Percentiles rank a stretch among this genome's conserved stretches.
Evolutionary conservation across 441 rosid species (phyloP).

Genomic region (Gossypium gossypioides): DNA sequence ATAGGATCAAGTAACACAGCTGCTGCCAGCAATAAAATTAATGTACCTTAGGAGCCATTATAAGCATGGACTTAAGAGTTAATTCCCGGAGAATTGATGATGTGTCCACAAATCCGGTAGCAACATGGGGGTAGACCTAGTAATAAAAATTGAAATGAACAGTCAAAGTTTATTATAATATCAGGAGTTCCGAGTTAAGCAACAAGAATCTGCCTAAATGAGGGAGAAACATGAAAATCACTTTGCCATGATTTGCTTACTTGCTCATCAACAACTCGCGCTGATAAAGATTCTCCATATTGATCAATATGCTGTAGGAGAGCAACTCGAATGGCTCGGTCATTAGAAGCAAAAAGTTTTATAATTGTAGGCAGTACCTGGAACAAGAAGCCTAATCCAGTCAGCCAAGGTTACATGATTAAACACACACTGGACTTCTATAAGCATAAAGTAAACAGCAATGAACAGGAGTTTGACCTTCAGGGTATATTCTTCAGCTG

Average conservation of each 20-base stretch:
- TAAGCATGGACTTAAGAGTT: constrained; percentile 97
- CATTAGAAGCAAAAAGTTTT: constrained; percentile 81
- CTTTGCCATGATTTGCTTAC: constrained; percentile 32
- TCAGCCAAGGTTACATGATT: constrained; percentile 10
- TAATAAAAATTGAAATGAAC: constrained; percentile 11
- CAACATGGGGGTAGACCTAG: constrained; percentile 86
- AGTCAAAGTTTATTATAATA: constrained; percentile 10
- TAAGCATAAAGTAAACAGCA: background rate
- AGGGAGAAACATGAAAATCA: constrained; percentile 10
- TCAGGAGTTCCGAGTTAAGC: constrained; percentile 8
- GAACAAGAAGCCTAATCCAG: constrained; percentile 18
- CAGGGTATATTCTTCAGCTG: constrained; percentile 70
- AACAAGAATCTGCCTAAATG: constrained; percentile 10
- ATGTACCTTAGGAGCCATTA: constrained; percentile 89
- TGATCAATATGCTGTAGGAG: constrained; percentile 96
- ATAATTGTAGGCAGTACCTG: constrained; percentile 81
- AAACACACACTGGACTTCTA: background rate
- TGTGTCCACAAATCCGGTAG: constrained; percentile 85
- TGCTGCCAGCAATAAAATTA: constrained; percentile 4
- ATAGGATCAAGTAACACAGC: background rate
- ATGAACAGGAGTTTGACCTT: constrained; percentile 43
- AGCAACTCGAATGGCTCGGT: constrained; percentile 82
- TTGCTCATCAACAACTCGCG: constrained; percentile 88
- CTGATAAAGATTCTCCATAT: constrained; percentile 79
- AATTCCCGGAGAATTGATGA: constrained; percentile 92